Evolutionary conservation across 345 rosid genomes (phyloP).

Genomic region (Punica granatum): DNA sequence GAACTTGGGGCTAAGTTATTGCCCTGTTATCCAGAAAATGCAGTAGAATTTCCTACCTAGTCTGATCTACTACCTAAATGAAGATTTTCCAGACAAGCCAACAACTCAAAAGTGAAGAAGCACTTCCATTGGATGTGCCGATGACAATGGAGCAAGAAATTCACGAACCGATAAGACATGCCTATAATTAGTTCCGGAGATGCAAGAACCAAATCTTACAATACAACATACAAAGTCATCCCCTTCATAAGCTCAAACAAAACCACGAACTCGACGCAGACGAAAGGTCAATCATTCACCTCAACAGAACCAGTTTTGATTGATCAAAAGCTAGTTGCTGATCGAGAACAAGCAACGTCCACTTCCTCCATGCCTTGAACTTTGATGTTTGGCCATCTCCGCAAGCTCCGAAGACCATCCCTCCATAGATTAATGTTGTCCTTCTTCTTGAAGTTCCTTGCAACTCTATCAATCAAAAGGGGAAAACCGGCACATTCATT

Average conservation of each 20-base stretch:
- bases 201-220: too few relatives aligned
- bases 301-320: not conserved
- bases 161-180: too few relatives aligned
- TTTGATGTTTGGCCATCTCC: constrained; percentile 15
- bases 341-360: not conserved
- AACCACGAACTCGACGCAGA: not conserved
- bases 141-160: too few relatives aligned
- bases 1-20: too few relatives aligned
- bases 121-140: too few relatives aligned
- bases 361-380: constrained; percentile 25
- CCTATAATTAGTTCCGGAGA: too few relatives aligned
- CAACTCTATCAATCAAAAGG: constrained; percentile 22
- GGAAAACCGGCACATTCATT: constrained; percentile 26
- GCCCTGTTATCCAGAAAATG: too few relatives aligned
- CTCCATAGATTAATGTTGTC: constrained; percentile 6
- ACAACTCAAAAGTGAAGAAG: too few relatives aligned
- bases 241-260: not conserved
- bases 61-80: too few relatives aligned
- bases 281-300: not conserved
- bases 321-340: not conserved
- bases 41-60: too few relatives aligned
- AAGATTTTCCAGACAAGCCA: too few relatives aligned
- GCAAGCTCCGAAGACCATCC: constrained; percentile 14
- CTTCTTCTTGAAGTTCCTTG: constrained; percentile 22
- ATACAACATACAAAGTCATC: too few relatives aligned